Percentiles rank a stretch among this genome's conserved stretches.
Evolutionary conservation across 2,329 filamentous ascomycete genomes (phyloP).

Genomic region (Fusarium illudens): DNA sequence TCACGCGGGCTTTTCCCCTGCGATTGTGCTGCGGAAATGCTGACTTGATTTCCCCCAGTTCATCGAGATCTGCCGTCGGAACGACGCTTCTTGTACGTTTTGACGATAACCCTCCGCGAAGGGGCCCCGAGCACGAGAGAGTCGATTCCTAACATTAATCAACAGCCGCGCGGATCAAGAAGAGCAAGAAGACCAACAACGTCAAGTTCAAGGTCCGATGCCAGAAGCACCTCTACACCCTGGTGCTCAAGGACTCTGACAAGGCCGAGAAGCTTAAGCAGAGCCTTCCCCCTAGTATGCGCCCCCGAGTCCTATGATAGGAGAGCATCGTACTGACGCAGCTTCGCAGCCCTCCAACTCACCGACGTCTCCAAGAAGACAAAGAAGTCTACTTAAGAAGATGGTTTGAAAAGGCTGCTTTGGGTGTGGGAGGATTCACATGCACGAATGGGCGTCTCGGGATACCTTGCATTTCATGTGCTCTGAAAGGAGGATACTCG

Average conservation of each 20-base stretch:
- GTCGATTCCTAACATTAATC: slow-evolving; percentile 43
- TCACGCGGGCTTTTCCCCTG: slow-evolving; percentile 2
- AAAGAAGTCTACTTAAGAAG: slow-evolving; percentile 43
- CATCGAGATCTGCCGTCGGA: slow-evolving; percentile 99
- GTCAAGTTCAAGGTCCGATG: slow-evolving; percentile 99
- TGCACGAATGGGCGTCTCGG: slow-evolving; percentile 64
- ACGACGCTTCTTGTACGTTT: slow-evolving; percentile 97
- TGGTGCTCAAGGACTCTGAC: slow-evolving; percentile 97
- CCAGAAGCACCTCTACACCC: slow-evolving; percentile 94
- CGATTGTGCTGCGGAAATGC: slow-evolving; percentile 27
- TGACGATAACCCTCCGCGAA: slow-evolving; percentile 7
- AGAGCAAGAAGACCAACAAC: slow-evolving; percentile 87
- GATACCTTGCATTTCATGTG: slow-evolving; percentile 62
- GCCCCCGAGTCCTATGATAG: slow-evolving; percentile 1
- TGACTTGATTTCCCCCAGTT: slow-evolving; percentile 69
- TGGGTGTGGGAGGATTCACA: slow-evolving; percentile 47
- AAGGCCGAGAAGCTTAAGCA: slow-evolving; percentile 99
- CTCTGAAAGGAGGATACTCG: slow-evolving; percentile 51
- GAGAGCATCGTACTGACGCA: slow-evolving; percentile 18
- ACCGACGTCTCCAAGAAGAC: slow-evolving; percentile 66
- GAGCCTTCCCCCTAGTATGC: slow-evolving; percentile 94
- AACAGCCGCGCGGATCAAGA: slow-evolving; percentile 90
- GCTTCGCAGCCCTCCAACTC: slow-evolving; percentile 58
- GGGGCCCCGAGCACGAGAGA: slow-evolving; percentile 4
- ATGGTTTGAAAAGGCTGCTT: slow-evolving; percentile 38